These are phyloP conservation scores for Myxozyma kluyveri DNA, from an alignment of 805 yeast species.

Conservation along the genomic window DNA sequence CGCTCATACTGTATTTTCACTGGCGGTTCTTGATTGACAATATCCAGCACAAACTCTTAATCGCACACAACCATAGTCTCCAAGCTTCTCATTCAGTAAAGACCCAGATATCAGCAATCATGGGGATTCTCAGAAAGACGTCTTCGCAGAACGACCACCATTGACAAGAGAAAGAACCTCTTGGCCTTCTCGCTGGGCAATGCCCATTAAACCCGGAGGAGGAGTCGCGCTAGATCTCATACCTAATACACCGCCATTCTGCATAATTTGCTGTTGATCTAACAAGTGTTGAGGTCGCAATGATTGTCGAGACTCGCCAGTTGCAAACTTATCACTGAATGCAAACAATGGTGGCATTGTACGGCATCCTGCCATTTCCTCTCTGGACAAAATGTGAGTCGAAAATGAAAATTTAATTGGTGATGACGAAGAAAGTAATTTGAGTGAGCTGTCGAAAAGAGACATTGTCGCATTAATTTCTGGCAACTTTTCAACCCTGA, in stretches of 20 bases:
- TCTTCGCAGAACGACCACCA: neutral
- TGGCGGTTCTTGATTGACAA: no score
- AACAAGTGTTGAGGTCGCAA: conserved; percentile 16
- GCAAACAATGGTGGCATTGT: conserved; percentile 35
- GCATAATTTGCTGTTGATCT: conserved; percentile 38
- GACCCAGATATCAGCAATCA: no score
- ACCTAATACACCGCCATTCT: conserved; percentile 13
- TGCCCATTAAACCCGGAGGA: conserved; percentile 65
- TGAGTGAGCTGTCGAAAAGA: conserved; percentile 25
- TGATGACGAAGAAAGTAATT: conserved; percentile 30
- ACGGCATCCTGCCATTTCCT: conserved; percentile 30
- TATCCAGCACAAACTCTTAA: no score
- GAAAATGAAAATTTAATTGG: conserved; percentile 34
- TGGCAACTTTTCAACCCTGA: conserved; percentile 7
- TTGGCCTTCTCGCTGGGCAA: conserved; percentile 26
- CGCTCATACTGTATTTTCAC: no score
- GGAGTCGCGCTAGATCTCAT: conserved; percentile 44
- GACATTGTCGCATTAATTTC: conserved; percentile 14
- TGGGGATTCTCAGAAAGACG: no score
- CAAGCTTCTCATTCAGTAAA: no score
- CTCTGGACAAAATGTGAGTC: conserved; percentile 30
- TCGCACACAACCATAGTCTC: no score
- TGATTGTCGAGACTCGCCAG: neutral
- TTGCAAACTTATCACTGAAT: conserved; percentile 25
- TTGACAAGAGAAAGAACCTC: conserved; percentile 18